Percentiles rank a stretch among this genome's conserved stretches.
Evolutionary conservation across 192 early-diverging fungal species (phyloP).

Genomic region (Mortierella claussenii): DNA sequence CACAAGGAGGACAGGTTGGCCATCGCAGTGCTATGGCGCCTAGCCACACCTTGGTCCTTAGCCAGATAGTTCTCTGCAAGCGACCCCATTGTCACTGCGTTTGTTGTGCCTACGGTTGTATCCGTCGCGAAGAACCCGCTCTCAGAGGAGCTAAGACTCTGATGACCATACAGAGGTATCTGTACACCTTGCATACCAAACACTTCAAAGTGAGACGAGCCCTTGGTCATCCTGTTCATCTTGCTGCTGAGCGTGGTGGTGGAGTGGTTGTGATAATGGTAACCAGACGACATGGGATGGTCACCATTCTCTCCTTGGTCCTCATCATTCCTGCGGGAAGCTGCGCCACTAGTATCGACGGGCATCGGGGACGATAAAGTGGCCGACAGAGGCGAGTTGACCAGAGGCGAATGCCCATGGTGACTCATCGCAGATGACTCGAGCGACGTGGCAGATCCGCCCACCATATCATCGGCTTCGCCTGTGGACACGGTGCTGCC

Average conservation of each 20-base stretch:
- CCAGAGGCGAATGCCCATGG: conserved; percentile 8
- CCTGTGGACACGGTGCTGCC: neutral
- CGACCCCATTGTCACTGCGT: too few species aligned
- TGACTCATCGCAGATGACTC: conserved; percentile 11
- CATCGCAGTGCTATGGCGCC: conserved; percentile 22
- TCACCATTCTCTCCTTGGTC: conserved; percentile 5
- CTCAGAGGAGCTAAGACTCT: conserved; percentile 10
- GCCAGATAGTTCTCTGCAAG: conserved; percentile 34
- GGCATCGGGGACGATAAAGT: conserved; percentile 2
- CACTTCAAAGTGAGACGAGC: conserved; percentile 1
- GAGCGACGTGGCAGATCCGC: conserved; percentile 34
- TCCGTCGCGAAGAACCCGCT: conserved; percentile 17
- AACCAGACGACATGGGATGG: neutral
- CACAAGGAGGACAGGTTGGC: conserved; percentile 15
- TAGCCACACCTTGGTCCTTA: conserved; percentile 21
- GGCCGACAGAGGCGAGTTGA: conserved; percentile 8
- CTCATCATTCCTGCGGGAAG: neutral
- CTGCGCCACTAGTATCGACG: neutral
- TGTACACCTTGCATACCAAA: conserved; percentile 3
- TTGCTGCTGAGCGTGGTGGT: neutral
- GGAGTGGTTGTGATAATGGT: neutral
- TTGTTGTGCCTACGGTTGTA: neutral
- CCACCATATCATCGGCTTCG: conserved; percentile 19
- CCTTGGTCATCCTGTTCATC: neutral
- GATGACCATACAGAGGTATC: conserved; percentile 18